Evolutionary conservation across 2,329 filamentous ascomycete genomes (phyloP), one percentile per base, ranked within the genome.

Genomic region (Ceratocystis eucalypticola): DNA sequence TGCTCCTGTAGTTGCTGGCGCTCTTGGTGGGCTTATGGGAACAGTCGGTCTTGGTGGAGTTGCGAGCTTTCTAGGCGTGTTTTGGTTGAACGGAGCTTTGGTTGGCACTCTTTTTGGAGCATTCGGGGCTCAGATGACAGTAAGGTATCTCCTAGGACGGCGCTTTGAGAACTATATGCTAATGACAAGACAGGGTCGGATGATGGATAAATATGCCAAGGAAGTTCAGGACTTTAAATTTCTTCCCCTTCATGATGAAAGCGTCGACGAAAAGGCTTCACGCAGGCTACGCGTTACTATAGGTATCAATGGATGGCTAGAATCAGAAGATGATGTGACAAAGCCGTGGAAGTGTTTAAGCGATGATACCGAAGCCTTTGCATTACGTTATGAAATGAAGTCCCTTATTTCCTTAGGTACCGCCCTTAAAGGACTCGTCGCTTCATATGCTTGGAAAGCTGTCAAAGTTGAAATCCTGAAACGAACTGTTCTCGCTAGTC

Each of bases 81-180:
- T 96, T 69, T 92, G 91, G 71, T 89, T 92, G 74, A 95, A 91
- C 66, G 85, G 88, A 0, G 88, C 93, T 0, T 79, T 96, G 2
- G 89, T 96, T 0, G 92, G 92, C 0, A 86, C 89, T 12, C 77
- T 96, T 0, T 96, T 96, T 72, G 92, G 92, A 0, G 92, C 91
- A 0, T 95, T 92, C 71, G 92, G 92, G 2, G 92, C 88, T 0
- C 86, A 87, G 71, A 85, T 85, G 83, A 85, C 82, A 55, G 79
- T 77, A 70, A 69, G 77, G 76, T 70, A 5, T 28, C 12, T 12
- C 5, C 28, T 44, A 37, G 28, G 57, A 44, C n/a, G 10, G 0
- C 6, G 20, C 37, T 44, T 25, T 50, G 15, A 33, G 33, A 46
- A 25, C 15, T 1, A 25, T 8, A 17, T 33, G 41, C 61, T 63